Evolutionary conservation across 106 monocot species (phyloP).

Genomic region (Hemerocallis citrina): DNA sequence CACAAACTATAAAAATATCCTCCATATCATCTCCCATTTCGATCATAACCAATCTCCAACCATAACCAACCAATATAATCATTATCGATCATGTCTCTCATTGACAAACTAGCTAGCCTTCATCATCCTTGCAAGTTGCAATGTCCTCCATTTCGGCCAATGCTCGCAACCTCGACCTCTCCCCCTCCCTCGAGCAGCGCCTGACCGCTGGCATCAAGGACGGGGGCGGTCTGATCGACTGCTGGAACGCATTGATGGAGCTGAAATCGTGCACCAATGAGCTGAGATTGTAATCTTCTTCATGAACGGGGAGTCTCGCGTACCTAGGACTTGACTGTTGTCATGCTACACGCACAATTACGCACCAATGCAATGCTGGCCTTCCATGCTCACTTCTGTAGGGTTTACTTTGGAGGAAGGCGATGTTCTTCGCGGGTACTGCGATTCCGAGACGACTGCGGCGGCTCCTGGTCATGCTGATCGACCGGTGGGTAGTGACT

Average conservation of each 20-base stretch:
- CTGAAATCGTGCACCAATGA: conserved; percentile 26
- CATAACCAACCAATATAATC: too few species aligned
- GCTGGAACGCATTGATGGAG: conserved; percentile 27
- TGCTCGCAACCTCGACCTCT: too few species aligned
- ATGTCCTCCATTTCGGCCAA: too few species aligned
- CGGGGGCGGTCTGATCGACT: conserved; percentile 1
- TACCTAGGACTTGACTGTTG: conserved; percentile 21
- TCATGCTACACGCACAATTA: conserved; percentile 17
- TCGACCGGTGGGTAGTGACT: too few species aligned
- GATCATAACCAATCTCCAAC: too few species aligned
- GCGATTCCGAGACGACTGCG: conserved; percentile 15
- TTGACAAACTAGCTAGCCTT: too few species aligned
- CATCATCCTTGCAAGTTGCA: too few species aligned
- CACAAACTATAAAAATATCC: too few species aligned
- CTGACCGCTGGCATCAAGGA: not conserved
- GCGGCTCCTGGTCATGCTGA: not conserved
- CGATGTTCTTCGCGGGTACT: conserved; percentile 29
- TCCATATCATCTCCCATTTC: too few species aligned
- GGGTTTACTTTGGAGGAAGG: conserved; percentile 35
- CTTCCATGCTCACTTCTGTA: conserved; percentile 20
- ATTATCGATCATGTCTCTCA: too few species aligned
- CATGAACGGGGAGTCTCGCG: conserved; percentile 22
- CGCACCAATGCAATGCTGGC: conserved; percentile 40
- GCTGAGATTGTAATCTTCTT: conserved; percentile 34
- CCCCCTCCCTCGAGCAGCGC: too few species aligned